A percentile compares a stretch with the other conserved stretches of the same genome.
Evolutionary conservation across 225 moss, liverwort and hornwort genomes (phyloP).

Genomic region (Thuidium tamariscinum): DNA sequence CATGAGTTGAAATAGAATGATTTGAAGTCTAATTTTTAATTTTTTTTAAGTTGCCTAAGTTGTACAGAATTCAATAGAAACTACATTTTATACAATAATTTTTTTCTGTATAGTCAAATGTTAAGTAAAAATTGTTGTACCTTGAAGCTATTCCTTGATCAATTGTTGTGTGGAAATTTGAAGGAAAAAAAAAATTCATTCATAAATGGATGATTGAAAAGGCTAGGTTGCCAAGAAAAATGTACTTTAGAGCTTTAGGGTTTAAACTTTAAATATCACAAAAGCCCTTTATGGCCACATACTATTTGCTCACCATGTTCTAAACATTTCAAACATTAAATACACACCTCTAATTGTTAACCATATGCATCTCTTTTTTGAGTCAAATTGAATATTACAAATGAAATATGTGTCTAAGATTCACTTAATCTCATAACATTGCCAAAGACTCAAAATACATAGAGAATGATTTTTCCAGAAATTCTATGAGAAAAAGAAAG

Average conservation of each 20-base stretch:
- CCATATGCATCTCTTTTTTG: too few species aligned
- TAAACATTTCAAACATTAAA: background rate
- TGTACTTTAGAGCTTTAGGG: background rate
- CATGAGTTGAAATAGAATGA: rapidly evolving
- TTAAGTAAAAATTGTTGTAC: background rate
- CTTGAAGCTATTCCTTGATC: background rate
- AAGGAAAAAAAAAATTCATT: too few species aligned
- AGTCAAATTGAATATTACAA: background rate
- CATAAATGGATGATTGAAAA: background rate
- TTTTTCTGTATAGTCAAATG: background rate
- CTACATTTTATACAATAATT: background rate
- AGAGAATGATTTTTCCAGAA: background rate
- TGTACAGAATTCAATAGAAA: background rate
- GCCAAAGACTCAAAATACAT: background rate
- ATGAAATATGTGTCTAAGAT: background rate
- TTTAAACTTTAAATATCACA: background rate
- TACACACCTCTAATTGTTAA: background rate
- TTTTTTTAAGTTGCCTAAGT: background rate
- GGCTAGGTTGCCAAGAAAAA: background rate
- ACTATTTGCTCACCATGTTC: background rate
- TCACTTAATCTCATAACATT: rapidly evolving
- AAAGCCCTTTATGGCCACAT: rapidly evolving
- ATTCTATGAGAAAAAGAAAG: too few species aligned
- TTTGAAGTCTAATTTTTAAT: background rate
- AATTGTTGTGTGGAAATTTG: background rate